Percentiles rank a stretch among this genome's conserved stretches.
Conservation (phyloP, 2,329 filamentous ascomycete genomes). For the Drechslerella dactyloides region DNA sequence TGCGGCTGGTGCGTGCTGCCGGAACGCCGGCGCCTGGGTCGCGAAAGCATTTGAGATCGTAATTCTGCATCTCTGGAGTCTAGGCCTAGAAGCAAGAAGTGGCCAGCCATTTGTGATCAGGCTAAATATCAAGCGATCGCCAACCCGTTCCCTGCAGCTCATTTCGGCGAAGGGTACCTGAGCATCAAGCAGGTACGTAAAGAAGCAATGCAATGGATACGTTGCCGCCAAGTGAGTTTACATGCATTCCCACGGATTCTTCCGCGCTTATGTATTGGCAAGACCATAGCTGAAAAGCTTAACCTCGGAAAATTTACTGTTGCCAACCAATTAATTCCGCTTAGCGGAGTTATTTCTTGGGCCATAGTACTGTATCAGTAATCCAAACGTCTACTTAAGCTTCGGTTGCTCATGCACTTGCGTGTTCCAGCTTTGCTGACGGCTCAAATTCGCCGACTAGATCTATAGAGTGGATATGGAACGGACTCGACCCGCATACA, state of each 20-base stretch:
- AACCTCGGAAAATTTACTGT: background rate
- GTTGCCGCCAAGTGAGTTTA: too few relatives aligned
- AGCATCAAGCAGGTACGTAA: background rate
- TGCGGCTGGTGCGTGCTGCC: too few relatives aligned
- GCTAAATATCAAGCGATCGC: background rate
- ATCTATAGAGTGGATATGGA: background rate
- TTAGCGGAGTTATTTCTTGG: background rate
- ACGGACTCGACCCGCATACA: background rate
- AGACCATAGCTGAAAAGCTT: too few relatives aligned
- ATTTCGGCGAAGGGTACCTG: background rate
- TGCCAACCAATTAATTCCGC: background rate
- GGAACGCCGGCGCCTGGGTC: too few relatives aligned
- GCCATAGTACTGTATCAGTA: background rate
- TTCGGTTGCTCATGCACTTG: background rate
- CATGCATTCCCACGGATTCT: background rate
- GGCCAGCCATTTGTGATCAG: background rate
- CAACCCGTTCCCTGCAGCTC: too few relatives aligned
- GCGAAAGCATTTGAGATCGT: too few relatives aligned
- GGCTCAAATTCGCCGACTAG: background rate
- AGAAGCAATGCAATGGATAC: background rate
- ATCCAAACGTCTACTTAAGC: background rate
- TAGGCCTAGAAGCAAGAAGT: too few relatives aligned
- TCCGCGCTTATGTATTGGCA: background rate
- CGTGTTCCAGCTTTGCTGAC: background rate
- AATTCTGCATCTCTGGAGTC: too few relatives aligned